Evolutionary conservation across 306 rosid species (phyloP).

Genomic region (Lathyrus aphaca): DNA sequence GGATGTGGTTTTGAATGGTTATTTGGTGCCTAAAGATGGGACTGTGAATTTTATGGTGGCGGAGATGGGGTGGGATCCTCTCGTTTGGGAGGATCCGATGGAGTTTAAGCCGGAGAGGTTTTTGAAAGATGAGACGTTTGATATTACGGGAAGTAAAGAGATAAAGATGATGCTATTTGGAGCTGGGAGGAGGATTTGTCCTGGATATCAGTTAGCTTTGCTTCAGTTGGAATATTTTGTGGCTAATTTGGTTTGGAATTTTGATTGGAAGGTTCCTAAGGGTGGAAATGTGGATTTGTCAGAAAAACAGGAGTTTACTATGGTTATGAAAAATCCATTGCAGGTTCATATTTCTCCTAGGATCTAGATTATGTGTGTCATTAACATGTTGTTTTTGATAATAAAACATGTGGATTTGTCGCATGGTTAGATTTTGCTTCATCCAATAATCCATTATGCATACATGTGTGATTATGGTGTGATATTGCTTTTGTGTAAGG

Average conservation of each 20-base stretch:
- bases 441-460: slow-evolving; percentile 12
- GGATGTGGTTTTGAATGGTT: slow-evolving; percentile 39
- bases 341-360: slow-evolving; percentile 40
- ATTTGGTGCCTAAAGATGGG: slow-evolving; percentile 33
- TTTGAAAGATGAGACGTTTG: slow-evolving; percentile 33
- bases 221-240: slow-evolving; percentile 50
- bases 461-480: neutral
- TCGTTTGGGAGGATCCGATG: slow-evolving; percentile 54
- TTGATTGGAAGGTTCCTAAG: slow-evolving; percentile 43
- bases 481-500: neutral
- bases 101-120: slow-evolving; percentile 52
- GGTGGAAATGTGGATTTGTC: slow-evolving; percentile 39
- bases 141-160: slow-evolving; percentile 42
- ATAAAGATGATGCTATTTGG: slow-evolving; percentile 59
- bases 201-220: slow-evolving; percentile 41
- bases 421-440: slow-evolving; percentile 62
- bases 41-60: slow-evolving; percentile 51
- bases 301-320: slow-evolving; percentile 42
- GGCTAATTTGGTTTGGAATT: slow-evolving; percentile 50
- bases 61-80: slow-evolving; percentile 51
- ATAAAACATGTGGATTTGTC: slow-evolving; percentile 46
- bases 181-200: slow-evolving; percentile 55
- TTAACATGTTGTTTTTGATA: neutral
- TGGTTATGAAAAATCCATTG: slow-evolving; percentile 48
- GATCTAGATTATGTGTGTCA: neutral